A percentile compares a stretch with the other conserved stretches of the same genome.
phyloP scores from a whole-genome alignment of 148 eudicot species.

The Rhododendron molle region DNA sequence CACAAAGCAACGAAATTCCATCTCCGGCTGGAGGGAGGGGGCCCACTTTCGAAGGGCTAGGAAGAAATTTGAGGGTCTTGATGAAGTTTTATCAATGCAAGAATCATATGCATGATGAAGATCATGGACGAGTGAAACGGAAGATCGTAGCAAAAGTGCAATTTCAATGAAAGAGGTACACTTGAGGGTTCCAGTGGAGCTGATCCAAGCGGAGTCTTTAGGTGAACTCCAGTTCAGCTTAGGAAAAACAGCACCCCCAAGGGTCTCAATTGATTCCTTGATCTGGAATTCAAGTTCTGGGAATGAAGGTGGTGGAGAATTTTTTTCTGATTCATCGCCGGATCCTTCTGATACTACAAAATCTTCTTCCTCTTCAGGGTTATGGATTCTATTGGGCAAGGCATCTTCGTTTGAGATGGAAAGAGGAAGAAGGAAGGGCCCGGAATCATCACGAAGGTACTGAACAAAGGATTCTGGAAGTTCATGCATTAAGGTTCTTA shows the following conservation, averaged over 20 bases:
- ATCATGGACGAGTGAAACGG: slow-evolving; percentile 78
- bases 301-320: slow-evolving; percentile 61
- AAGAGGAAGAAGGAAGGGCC: slow-evolving; percentile 74
- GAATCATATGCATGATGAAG: slow-evolving; percentile 80
- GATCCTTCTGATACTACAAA: slow-evolving; percentile 62
- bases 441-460: slow-evolving; percentile 70
- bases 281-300: slow-evolving; percentile 71
- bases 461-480: slow-evolving; percentile 80
- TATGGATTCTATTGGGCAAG: slow-evolving; percentile 70
- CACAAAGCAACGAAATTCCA: slow-evolving; percentile 92
- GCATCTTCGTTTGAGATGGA: slow-evolving; percentile 71
- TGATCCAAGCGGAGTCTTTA: slow-evolving; percentile 92
- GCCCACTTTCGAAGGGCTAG: slow-evolving; percentile 90
- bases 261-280: slow-evolving; percentile 54
- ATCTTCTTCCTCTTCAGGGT: slow-evolving; percentile 87
- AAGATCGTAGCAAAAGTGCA: slow-evolving; percentile 67
- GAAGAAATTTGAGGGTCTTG: slow-evolving; percentile 60
- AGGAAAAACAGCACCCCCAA: slow-evolving; percentile 79
- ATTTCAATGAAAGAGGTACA: slow-evolving; percentile 81
- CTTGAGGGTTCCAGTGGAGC: slow-evolving; percentile 65
- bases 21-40: slow-evolving; percentile 67
- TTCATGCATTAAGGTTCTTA: slow-evolving; percentile 60
- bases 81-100: slow-evolving; percentile 50
- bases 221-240: slow-evolving; percentile 96
- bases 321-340: slow-evolving; percentile 64